Base-by-base conservation (phyloP, 805 yeast genomes). In the Metschnikowia lochheadii region DNA sequence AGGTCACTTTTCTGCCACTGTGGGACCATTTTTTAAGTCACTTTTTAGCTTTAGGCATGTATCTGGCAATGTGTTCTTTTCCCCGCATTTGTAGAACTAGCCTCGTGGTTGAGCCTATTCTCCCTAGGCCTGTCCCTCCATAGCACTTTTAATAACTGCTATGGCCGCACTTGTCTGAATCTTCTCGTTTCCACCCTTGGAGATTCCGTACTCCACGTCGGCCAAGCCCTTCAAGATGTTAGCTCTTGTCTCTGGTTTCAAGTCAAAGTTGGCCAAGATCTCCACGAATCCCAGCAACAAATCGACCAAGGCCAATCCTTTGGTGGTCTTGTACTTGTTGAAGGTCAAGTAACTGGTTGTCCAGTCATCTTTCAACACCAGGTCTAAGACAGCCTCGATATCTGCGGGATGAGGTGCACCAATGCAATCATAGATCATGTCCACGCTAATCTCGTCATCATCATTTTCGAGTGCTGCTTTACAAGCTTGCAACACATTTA, bases 321-420 rank as follows among this genome's bases (percentile, higher is more conserved):
- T 89, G 4, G 76, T 64, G 52, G 74, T 78, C 56, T 91, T 85
- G 56, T 86, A 74, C 51, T 75, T 77, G n/a, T 75, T 77, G 59
- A 94, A 69, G 2, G 94, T 85, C 32, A 77, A 68, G 58, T 80
- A 79, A 0, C 95, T 80, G 8, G 90, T 82, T 10, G 87, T 78
- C 95, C 97, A 94, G 61, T 90, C 96, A 54, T 90, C 96, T 58
- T 82, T 83, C 63, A 94, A 70, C 23, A 92, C 82, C 5, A 95
- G 80, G 55, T 85, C 85, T 52, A 94, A 70, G 5, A 90, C 83
- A 0, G 82, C 73, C 59, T 87, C 87, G 21, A 94, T 78, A 57
- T 91, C 96, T 37, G 76, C 78, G 1, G 98, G 98, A 56, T 87
- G 87, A 3, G 99, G 98, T 1, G 96, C 91, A 1, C 99, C 99